Conservation (phyloP, 345 rosid species). For the Gossypium longicalyx region DNA sequence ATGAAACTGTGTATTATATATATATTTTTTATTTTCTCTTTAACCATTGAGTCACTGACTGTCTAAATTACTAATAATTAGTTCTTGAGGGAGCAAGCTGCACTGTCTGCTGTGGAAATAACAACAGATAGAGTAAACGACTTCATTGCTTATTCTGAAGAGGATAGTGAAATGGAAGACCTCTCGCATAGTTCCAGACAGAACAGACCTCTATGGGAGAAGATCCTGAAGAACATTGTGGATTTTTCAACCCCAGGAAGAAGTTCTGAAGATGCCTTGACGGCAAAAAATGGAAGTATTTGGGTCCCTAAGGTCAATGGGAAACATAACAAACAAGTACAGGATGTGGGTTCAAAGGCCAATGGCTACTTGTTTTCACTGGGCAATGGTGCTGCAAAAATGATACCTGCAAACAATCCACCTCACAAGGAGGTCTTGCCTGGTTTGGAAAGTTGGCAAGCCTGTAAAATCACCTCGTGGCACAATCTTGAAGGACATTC, state of each 20-base stretch:
- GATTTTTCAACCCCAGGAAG: constrained; percentile 42
- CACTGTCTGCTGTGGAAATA: constrained; percentile 71
- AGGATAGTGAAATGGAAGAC: constrained; percentile 54
- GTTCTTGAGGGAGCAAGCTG: constrained; percentile 96
- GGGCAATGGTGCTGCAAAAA: constrained; percentile 63
- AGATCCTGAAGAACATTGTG: constrained; percentile 46
- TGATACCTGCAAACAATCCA: constrained; percentile 64
- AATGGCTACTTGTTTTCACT: constrained; percentile 42
- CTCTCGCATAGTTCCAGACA: constrained; percentile 35
- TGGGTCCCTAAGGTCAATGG: constrained; percentile 83
- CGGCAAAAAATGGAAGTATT: constrained; percentile 39
- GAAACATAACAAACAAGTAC: constrained; percentile 66
- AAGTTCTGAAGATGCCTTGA: constrained; percentile 28
- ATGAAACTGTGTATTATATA: neutral
- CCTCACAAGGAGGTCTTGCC: constrained; percentile 76
- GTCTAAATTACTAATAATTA: constrained; percentile 26
- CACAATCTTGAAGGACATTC: constrained; percentile 90
- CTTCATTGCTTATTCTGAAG: constrained; percentile 71
- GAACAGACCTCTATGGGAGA: constrained; percentile 64
- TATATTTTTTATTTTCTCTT: neutral
- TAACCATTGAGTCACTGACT: constrained; percentile 2
- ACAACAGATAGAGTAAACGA: constrained; percentile 68
- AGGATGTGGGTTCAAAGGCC: constrained; percentile 36
- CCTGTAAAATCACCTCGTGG: constrained; percentile 80
- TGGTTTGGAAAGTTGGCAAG: constrained; percentile 83